phyloP scores from a whole-genome alignment of 352 stramenopile species.

The Globisporangium polare region DNA sequence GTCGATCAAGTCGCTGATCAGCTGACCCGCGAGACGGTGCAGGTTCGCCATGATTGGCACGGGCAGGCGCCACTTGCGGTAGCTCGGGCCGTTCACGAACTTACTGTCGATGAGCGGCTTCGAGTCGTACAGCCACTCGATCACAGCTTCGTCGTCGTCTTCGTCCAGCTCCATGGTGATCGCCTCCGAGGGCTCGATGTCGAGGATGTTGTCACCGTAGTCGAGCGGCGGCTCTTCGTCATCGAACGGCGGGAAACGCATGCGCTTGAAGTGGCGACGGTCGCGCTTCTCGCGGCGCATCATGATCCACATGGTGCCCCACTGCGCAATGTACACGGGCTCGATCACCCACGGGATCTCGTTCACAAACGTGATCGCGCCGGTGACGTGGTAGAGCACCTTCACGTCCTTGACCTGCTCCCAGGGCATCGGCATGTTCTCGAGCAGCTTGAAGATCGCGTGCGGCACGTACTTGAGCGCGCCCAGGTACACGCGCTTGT shows the following conservation, averaged over 20 bases:
- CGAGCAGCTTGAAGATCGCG: constrained; percentile 98
- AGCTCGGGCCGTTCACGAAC: constrained; percentile 97
- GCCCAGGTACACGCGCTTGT: constrained; percentile 99
- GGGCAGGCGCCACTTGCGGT: constrained; percentile 95
- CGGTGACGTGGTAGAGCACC: constrained; percentile 99
- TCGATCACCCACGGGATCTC: constrained; percentile 99
- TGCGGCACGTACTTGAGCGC: constrained; percentile 99
- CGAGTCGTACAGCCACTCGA: constrained; percentile 99
- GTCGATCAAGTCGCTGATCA: constrained; percentile 97
- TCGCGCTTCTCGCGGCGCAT: constrained; percentile 99
- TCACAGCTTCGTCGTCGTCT: constrained; percentile 92
- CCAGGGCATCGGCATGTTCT: constrained; percentile 99
- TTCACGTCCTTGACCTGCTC: constrained; percentile 99
- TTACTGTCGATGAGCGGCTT: constrained; percentile 90
- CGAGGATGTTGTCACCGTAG: constrained; percentile 96
- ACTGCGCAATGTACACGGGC: constrained; percentile 99
- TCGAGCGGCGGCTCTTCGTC: constrained; percentile 98
- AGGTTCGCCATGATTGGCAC: constrained; percentile 98
- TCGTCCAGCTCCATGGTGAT: constrained; percentile 97
- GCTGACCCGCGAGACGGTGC: constrained; percentile 94
- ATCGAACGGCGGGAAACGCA: constrained; percentile 99
- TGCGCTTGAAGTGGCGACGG: constrained; percentile 98
- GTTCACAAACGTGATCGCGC: constrained; percentile 99
- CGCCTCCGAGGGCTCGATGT: constrained; percentile 95
- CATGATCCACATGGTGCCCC: constrained; percentile 99